These are phyloP conservation scores for Phytopythium litorale DNA, from an alignment of 352 stramenopile genomes.

Conservation along the genomic window DNA sequence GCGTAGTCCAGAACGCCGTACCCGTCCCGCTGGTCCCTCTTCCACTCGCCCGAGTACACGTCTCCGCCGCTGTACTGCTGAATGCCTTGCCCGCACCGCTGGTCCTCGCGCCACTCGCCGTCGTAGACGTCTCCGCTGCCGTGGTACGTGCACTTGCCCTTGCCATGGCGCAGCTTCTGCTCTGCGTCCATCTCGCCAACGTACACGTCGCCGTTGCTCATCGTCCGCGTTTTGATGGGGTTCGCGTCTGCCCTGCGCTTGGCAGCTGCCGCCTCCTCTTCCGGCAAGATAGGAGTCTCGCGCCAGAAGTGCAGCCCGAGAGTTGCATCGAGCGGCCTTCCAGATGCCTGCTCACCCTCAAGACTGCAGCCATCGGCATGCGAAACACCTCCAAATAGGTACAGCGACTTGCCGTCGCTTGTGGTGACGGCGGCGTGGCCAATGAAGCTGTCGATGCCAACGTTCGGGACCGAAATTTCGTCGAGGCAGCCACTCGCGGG, in stretches of 20 bases:
- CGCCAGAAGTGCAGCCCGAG: constrained; percentile 61
- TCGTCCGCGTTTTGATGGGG: constrained; percentile 40
- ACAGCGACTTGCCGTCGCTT: constrained; percentile 42
- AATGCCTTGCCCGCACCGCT: constrained; percentile 42
- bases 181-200: constrained; percentile 51
- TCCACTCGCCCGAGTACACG: constrained; percentile 52
- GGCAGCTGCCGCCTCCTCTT: constrained; percentile 23
- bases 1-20: constrained; percentile 40
- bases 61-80: constrained; percentile 48
- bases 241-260: constrained; percentile 18
- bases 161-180: constrained; percentile 41
- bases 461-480: constrained; percentile 26
- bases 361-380: constrained; percentile 1
- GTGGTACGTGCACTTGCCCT: constrained; percentile 55
- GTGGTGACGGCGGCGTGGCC: constrained; percentile 34
- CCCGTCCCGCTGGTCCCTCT: constrained; percentile 40
- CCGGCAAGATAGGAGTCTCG: constrained; percentile 28
- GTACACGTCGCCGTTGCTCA: constrained; percentile 67
- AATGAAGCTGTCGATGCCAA: constrained; percentile 38
- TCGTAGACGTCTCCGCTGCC: constrained; percentile 55
- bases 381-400: constrained; percentile 47
- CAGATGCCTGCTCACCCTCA: constrained; percentile 14
- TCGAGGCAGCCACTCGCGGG: constrained; percentile 17
- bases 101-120: constrained; percentile 57
- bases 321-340: constrained; percentile 31